phyloP scores from a whole-genome alignment of 805 yeast genomes.

The Kodamaea laetipori region DNA sequence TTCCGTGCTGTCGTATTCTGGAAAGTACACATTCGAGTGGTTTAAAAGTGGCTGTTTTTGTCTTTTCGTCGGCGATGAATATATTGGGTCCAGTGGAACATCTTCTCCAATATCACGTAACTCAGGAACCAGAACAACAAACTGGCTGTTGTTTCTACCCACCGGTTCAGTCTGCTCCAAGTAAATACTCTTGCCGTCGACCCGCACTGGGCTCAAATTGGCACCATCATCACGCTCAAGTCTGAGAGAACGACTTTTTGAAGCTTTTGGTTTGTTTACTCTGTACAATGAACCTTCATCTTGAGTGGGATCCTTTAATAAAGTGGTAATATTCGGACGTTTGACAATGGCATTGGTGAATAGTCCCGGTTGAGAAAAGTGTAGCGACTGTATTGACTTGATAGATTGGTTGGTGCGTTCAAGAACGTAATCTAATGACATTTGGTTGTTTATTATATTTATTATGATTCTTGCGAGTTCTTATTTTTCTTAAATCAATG shows the following conservation, averaged over 20 bases:
- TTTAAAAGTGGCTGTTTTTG: background rate
- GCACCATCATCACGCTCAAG: constrained; percentile 8
- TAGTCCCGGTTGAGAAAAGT: constrained; percentile 60
- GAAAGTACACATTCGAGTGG: constrained; percentile 8
- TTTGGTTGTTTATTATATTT: background rate
- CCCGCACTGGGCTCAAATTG: constrained; percentile 38
- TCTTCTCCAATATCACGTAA: background rate
- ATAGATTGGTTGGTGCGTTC: constrained; percentile 40
- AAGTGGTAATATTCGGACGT: constrained; percentile 52
- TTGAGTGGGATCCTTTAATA: constrained; percentile 60
- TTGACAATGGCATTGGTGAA: constrained; percentile 64
- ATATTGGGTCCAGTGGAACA: constrained; percentile 5
- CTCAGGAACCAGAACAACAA: constrained; percentile 9
- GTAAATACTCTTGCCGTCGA: constrained; percentile 49
- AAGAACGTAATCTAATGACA: constrained; percentile 23
- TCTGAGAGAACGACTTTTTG: background rate
- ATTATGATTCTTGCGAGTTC: background rate
- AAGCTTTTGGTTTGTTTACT: constrained; percentile 26
- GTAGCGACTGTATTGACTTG: constrained; percentile 42
- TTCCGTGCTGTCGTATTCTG: constrained; percentile 12
- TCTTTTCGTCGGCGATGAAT: constrained; percentile 10
- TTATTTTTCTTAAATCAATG: too few species aligned
- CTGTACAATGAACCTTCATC: constrained; percentile 54
- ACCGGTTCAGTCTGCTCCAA: constrained; percentile 7
- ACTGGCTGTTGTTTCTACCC: constrained; percentile 1